phyloP scores from a whole-genome alignment of 371 early-diverging fungal genomes.

The Mucor lusitanicus region DNA sequence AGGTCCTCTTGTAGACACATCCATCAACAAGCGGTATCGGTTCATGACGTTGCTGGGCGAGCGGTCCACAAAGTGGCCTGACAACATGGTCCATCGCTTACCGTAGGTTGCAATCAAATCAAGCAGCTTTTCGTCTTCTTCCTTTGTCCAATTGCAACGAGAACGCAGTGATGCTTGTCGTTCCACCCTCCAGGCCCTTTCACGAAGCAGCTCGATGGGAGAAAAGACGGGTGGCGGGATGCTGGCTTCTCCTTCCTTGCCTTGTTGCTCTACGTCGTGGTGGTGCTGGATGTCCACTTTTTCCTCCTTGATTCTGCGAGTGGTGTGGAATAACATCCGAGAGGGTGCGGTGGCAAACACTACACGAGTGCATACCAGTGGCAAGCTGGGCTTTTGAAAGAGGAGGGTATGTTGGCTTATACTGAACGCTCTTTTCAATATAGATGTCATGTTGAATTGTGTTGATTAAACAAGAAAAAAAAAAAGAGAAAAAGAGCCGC shows the following conservation, averaged over 20 bases:
- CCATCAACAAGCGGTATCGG: conserved; percentile 16
- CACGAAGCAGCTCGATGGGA: conserved; percentile 12
- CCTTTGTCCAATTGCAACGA: conserved; percentile 27
- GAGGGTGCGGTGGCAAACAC: not conserved
- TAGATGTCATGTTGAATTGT: not conserved
- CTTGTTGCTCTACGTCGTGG: too few species aligned
- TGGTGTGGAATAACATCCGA: not conserved
- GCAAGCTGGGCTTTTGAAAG: not conserved
- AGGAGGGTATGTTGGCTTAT: not conserved
- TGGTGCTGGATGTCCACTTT: not conserved
- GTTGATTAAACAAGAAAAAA: not conserved
- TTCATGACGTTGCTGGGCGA: conserved; percentile 14
- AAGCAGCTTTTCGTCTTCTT: conserved; percentile 28
- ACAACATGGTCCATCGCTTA: conserved; percentile 21
- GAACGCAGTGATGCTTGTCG: conserved; percentile 3
- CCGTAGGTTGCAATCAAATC: conserved; percentile 10
- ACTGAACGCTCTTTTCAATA: not conserved
- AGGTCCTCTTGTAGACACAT: conserved; percentile 21
- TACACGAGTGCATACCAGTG: not conserved
- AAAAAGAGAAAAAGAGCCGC: not conserved
- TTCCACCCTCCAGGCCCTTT: conserved; percentile 4
- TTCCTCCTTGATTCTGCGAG: not conserved
- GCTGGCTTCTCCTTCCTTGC: too few species aligned
- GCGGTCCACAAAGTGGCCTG: conserved; percentile 25
- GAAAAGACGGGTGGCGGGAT: not conserved